Evolutionary conservation across 2,329 filamentous ascomycete species (phyloP).

Genomic region (Cercospora brassicicola): DNA sequence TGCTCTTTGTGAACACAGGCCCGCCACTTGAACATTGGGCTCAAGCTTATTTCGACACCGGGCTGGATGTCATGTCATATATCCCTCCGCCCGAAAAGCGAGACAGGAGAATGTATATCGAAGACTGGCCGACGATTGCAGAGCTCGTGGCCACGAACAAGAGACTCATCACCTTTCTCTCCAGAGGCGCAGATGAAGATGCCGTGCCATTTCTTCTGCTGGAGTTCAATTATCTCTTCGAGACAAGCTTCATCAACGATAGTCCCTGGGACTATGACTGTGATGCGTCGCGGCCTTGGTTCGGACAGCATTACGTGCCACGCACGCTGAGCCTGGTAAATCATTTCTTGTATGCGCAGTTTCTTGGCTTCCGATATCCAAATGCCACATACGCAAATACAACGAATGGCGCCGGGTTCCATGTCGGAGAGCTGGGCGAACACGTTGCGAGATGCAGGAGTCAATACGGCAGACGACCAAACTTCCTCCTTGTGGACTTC

Average conservation of each 20-base stretch:
- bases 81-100: slow-evolving; percentile 35
- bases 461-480: slow-evolving; percentile 43
- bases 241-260: slow-evolving; percentile 46
- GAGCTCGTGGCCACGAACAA: slow-evolving; percentile 46
- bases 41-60: slow-evolving; percentile 54
- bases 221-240: slow-evolving; percentile 47
- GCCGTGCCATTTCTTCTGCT: slow-evolving; percentile 44
- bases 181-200: slow-evolving; percentile 44
- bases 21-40: slow-evolving; percentile 50
- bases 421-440: slow-evolving; percentile 47
- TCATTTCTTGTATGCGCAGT: slow-evolving; percentile 49
- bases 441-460: slow-evolving; percentile 44
- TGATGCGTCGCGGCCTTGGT: slow-evolving; percentile 44
- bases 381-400: slow-evolving; percentile 42
- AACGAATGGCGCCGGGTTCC: slow-evolving; percentile 46
- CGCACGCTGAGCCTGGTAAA: slow-evolving; percentile 50
- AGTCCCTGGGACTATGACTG: slow-evolving; percentile 38
- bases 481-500: slow-evolving; percentile 47
- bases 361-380: slow-evolving; percentile 46
- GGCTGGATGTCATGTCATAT: slow-evolving; percentile 49
- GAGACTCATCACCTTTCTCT: slow-evolving; percentile 48
- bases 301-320: slow-evolving; percentile 41
- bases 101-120: slow-evolving; percentile 37
- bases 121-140: slow-evolving; percentile 47
- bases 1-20: slow-evolving; percentile 38